Evolutionary conservation across 2,329 filamentous ascomycete species (phyloP).

Genomic region (Aspergillus japonicus): DNA sequence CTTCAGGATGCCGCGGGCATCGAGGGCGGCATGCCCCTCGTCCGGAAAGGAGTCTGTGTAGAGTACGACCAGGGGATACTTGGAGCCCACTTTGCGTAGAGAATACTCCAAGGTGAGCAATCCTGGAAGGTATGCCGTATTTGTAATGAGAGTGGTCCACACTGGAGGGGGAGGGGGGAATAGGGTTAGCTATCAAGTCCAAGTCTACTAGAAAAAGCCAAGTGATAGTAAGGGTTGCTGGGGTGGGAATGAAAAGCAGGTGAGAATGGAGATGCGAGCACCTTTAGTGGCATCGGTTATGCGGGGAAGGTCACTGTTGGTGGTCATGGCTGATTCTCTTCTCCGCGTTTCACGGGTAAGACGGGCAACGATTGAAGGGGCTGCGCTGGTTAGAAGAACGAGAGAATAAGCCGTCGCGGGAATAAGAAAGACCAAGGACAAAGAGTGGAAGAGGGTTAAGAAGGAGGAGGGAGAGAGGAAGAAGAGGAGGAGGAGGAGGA

Average conservation of each 20-base stretch:
- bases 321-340: neutral
- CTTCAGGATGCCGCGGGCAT: slow-evolving; percentile 65
- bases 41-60: slow-evolving; percentile 76
- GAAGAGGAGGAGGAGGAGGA: neutral
- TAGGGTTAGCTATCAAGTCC: neutral
- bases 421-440: neutral
- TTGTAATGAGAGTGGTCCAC: slow-evolving; percentile 86
- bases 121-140: slow-evolving; percentile 75
- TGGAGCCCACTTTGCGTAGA: slow-evolving; percentile 62
- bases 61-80: slow-evolving; percentile 77
- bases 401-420: neutral
- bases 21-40: slow-evolving; percentile 67
- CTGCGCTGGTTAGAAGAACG: neutral
- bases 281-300: slow-evolving; percentile 8
- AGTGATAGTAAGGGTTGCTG: too few species aligned
- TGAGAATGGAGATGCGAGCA: neutral
- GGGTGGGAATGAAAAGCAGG: too few species aligned
- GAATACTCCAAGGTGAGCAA: slow-evolving; percentile 79
- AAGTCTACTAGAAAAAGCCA: neutral
- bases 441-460: neutral
- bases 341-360: too few species aligned
- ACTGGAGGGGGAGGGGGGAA: slow-evolving; percentile 49
- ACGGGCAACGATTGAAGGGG: too few species aligned
- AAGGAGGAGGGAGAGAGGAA: neutral
- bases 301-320: neutral